phyloP scores from a whole-genome alignment of 805 yeast genomes.

The Novakomyces olei region DNA sequence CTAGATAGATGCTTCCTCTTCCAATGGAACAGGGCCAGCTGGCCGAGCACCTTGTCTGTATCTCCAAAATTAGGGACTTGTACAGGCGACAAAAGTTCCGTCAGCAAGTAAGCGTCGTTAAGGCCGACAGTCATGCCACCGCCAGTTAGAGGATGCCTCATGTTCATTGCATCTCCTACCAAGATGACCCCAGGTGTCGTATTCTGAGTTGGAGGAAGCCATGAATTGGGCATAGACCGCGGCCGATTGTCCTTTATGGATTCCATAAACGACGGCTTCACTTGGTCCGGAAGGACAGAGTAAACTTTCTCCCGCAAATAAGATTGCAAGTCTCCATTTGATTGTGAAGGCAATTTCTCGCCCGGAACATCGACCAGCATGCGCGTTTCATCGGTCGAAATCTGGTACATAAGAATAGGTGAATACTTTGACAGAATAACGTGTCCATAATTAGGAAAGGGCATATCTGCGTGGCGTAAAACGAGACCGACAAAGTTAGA shows the following conservation, averaged over 20 bases:
- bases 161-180: conserved; percentile 82
- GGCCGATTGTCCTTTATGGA: conserved; percentile 41
- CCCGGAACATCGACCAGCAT: conserved; percentile 73
- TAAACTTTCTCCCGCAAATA: conserved; percentile 42
- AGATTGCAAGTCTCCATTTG: conserved; percentile 31
- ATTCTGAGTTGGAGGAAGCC: conserved; percentile 51
- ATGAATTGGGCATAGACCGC: conserved; percentile 86
- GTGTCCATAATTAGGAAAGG: conserved; percentile 63
- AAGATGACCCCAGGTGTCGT: conserved; percentile 53
- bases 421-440: conserved; percentile 70
- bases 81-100: conserved; percentile 36
- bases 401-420: conserved; percentile 77
- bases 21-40: conserved; percentile 44
- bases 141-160: conserved; percentile 96
- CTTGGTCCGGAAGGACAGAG: conserved; percentile 41
- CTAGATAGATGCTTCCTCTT: conserved; percentile 60
- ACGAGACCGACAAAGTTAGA: conserved; percentile 78
- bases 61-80: conserved; percentile 34
- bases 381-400: conserved; percentile 61
- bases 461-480: conserved; percentile 51
- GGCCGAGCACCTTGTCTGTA: conserved; percentile 31
- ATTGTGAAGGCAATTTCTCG: conserved; percentile 43
- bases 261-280: conserved; percentile 42
- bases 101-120: conserved; percentile 54
- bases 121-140: conserved; percentile 99